Conservation (phyloP, 495 filamentous ascomycete genomes). For the Daldinia bambusicola region DNA sequence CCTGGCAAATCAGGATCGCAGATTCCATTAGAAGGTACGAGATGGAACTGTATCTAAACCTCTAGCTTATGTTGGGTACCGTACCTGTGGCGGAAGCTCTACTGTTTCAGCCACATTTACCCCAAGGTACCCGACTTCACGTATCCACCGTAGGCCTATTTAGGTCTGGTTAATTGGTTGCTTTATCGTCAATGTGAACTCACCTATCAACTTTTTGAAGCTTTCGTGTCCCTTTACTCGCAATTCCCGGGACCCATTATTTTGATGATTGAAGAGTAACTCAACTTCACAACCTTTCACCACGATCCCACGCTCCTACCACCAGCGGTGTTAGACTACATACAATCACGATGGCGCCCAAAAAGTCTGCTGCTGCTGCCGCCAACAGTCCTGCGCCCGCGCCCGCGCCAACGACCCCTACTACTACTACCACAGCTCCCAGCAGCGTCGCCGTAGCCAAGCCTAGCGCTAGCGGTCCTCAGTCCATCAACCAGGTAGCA, state of each 20-base stretch:
- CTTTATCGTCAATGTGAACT: slow-evolving; percentile 9
- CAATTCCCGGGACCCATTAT: slow-evolving; percentile 30
- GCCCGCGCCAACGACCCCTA: slow-evolving; percentile 6
- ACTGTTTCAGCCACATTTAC: slow-evolving; percentile 37
- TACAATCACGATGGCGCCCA: slow-evolving; percentile 42
- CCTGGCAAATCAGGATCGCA: neutral
- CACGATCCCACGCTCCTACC: neutral
- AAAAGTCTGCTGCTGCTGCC: slow-evolving; percentile 38
- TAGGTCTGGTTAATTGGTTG: slow-evolving; percentile 33
- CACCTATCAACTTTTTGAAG: slow-evolving; percentile 39
- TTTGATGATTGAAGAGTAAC: slow-evolving; percentile 7
- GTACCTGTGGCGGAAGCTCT: slow-evolving; percentile 45
- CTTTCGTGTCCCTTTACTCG: slow-evolving; percentile 51
- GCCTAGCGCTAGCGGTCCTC: slow-evolving; percentile 26
- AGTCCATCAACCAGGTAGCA: slow-evolving; percentile 56
- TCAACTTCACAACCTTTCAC: slow-evolving; percentile 6
- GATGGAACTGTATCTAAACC: too few relatives aligned
- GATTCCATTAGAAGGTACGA: slow-evolving; percentile 1
- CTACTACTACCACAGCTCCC: slow-evolving; percentile 19
- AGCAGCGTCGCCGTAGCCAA: slow-evolving; percentile 31
- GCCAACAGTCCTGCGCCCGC: neutral
- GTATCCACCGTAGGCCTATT: slow-evolving; percentile 8
- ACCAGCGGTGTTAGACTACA: neutral
- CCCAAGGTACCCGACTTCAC: slow-evolving; percentile 8
- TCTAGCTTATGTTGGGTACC: too few relatives aligned